phyloP scores from a whole-genome alignment of 169 alveolate genomes.

The Plasmodium coatneyi region DNA sequence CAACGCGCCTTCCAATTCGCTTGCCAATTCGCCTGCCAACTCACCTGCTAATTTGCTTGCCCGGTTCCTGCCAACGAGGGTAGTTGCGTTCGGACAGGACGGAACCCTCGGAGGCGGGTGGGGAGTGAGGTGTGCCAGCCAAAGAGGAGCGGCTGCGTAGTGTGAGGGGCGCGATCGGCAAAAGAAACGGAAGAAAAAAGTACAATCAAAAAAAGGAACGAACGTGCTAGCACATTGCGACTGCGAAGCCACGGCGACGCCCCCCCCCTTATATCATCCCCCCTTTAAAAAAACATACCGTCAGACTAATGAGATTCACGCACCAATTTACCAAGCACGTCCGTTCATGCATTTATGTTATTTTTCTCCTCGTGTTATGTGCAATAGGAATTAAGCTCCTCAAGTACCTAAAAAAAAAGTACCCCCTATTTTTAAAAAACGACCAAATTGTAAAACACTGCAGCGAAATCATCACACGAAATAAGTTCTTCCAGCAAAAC shows the following conservation, averaged over 20 bases:
- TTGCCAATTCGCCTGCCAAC: background rate
- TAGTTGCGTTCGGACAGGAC: background rate
- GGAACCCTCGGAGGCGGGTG: background rate
- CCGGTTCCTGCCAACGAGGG: background rate
- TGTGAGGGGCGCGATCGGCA: background rate
- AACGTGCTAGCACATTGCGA: background rate
- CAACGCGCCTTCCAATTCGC: background rate
- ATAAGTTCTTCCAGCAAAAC: conserved; percentile 30
- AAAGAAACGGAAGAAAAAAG: background rate
- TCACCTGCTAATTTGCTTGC: background rate
- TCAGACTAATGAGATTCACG: conserved; percentile 37
- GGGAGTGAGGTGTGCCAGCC: background rate
- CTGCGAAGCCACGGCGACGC: background rate
- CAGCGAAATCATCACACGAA: background rate
- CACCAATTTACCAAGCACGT: conserved; percentile 6
- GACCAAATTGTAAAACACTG: conserved; percentile 10
- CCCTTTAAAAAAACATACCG: conserved; percentile 4
- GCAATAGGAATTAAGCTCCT: conserved; percentile 16
- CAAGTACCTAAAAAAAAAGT: conserved; percentile 33
- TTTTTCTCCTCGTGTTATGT: conserved; percentile 21
- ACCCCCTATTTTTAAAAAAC: conserved; percentile 14
- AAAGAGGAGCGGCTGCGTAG: background rate
- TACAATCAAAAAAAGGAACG: background rate
- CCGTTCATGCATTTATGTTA: conserved; percentile 13
- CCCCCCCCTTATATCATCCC: background rate